phyloP scores from a whole-genome alignment of 2,329 filamentous ascomycete species.

The Nothophaeocryptopus gaeumannii region DNA sequence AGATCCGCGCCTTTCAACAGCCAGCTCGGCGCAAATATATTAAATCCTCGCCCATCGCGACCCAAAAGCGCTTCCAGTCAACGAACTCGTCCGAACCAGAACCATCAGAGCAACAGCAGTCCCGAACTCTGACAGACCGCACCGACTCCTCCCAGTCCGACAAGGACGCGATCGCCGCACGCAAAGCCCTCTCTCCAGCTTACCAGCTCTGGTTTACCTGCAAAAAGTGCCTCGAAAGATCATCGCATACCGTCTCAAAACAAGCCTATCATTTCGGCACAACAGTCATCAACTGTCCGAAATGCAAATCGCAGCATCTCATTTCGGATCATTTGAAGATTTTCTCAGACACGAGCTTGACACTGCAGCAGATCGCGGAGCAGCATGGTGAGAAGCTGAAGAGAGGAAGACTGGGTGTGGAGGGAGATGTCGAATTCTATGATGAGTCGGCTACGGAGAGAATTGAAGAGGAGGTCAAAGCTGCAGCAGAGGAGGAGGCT shows the following conservation, averaged over 20 bases:
- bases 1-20: slow-evolving; percentile 17
- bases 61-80: slow-evolving; percentile 6
- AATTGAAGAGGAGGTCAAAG: slow-evolving; percentile 7
- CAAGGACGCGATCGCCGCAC: slow-evolving; percentile 37
- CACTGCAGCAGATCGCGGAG: slow-evolving; percentile 72
- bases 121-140: slow-evolving; percentile 31
- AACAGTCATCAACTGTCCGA: slow-evolving; percentile 82
- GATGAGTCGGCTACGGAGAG: slow-evolving; percentile 55
- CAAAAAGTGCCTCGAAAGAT: slow-evolving; percentile 70
- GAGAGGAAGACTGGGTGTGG: slow-evolving; percentile 66
- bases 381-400: slow-evolving; percentile 73
- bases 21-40: slow-evolving; percentile 10
- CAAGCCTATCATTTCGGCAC: slow-evolving; percentile 93
- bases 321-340: slow-evolving; percentile 88
- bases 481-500: not conserved
- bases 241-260: slow-evolving; percentile 83
- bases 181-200: slow-evolving; percentile 56
- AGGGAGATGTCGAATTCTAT: slow-evolving; percentile 93
- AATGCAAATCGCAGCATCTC: slow-evolving; percentile 81
- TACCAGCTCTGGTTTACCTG: slow-evolving; percentile 94
- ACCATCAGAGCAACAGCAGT: not conserved
- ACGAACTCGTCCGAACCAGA: slow-evolving; percentile 12
- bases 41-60: slow-evolving; percentile 5
- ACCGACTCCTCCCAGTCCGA: slow-evolving; percentile 18
- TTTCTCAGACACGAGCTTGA: slow-evolving; percentile 68